Conservation (phyloP, 164 flowering plant genomes). For the Brasenia schreberi region DNA sequence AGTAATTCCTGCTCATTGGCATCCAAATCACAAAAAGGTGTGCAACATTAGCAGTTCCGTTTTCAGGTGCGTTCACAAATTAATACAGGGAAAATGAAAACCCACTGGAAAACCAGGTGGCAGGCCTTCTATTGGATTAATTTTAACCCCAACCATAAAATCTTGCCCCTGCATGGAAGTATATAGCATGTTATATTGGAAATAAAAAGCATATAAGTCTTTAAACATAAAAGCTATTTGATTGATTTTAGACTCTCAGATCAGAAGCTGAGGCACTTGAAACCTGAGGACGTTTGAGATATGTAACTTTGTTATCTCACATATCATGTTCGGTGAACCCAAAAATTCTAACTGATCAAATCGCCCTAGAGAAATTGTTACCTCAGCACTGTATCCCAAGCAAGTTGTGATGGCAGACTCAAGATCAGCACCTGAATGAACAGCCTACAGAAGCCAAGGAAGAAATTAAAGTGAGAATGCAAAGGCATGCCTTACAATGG, state of each 20-base stretch:
- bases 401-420: slow-evolving; percentile 87
- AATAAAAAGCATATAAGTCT: background rate
- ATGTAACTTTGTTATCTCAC: background rate
- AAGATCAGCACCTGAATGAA: slow-evolving; percentile 99
- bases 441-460: slow-evolving; percentile 46
- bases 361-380: slow-evolving; percentile 11
- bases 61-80: too few relatives aligned
- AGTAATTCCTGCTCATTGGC: slow-evolving; percentile 49
- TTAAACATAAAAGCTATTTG: too few relatives aligned
- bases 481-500: background rate
- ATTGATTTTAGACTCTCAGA: too few relatives aligned
- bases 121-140: slow-evolving; percentile 77
- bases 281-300: background rate
- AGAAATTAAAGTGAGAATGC: background rate
- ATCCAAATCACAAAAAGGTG: too few relatives aligned
- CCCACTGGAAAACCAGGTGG: slow-evolving; percentile 82
- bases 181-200: background rate
- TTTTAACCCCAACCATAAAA: slow-evolving; percentile 94
- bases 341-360: too few relatives aligned
- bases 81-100: background rate
- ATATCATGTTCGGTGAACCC: background rate
- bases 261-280: background rate
- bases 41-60: background rate
- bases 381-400: slow-evolving; percentile 88
- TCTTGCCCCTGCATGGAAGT: slow-evolving; percentile 64